Percentiles rank a stretch among this genome's conserved stretches.
phyloP scores from a whole-genome alignment of 495 filamentous ascomycete genomes.

The Aspergillus diversus region DNA sequence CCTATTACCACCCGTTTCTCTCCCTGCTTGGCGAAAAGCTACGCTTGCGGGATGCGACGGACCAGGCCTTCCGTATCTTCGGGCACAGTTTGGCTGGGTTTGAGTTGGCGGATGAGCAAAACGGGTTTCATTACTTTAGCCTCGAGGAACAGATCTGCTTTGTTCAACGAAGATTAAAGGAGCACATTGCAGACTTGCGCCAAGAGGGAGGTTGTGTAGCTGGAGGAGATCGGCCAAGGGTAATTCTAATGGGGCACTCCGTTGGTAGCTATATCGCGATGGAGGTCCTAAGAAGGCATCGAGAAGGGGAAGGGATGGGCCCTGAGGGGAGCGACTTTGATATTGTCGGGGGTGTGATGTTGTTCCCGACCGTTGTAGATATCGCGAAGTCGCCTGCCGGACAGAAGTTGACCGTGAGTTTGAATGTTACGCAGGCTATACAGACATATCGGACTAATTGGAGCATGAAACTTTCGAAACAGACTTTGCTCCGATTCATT shows the following conservation, averaged over 20 bases:
- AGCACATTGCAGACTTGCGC: constrained; percentile 2
- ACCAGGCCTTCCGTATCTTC: constrained; percentile 51
- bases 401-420: constrained; percentile 53
- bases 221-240: constrained; percentile 36
- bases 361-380: constrained; percentile 80
- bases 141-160: constrained; percentile 67
- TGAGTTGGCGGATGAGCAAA: constrained; percentile 26
- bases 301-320: constrained; percentile 20
- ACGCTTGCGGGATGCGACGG: neutral
- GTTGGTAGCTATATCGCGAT: constrained; percentile 80
- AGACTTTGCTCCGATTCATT: constrained; percentile 51
- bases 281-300: constrained; percentile 65
- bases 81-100: constrained; percentile 79
- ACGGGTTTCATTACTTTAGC: constrained; percentile 22
- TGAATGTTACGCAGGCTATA: too few relatives aligned
- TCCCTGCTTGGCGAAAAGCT: constrained; percentile 45
- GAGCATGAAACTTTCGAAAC: too few relatives aligned
- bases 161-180: constrained; percentile 36
- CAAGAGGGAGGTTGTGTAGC: neutral
- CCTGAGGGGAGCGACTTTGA: constrained; percentile 36
- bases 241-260: constrained; percentile 83
- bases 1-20: constrained; percentile 78
- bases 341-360: constrained; percentile 62
- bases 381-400: constrained; percentile 70
- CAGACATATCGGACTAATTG: too few relatives aligned